These are phyloP conservation scores for Chaetomidium leptoderma DNA, from an alignment of 495 filamentous ascomycete species.

Conservation along the genomic window DNA sequence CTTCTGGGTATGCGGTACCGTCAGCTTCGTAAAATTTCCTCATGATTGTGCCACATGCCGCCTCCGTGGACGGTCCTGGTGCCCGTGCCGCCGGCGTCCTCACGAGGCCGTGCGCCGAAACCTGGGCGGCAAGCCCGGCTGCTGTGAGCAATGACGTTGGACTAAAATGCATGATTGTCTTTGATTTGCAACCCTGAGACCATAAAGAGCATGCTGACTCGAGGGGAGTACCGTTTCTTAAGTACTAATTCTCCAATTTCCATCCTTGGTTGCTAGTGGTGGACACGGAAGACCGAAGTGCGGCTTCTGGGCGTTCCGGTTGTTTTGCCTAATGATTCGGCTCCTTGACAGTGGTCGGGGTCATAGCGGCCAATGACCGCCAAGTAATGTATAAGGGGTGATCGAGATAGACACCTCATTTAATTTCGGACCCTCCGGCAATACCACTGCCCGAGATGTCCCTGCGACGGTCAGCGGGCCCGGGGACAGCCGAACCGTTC, in stretches of 20 bases:
- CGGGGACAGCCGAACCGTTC: too few species aligned
- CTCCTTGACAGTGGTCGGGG: neutral
- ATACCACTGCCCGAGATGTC: neutral
- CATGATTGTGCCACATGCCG: constrained; percentile 60
- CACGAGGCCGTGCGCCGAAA: constrained; percentile 60
- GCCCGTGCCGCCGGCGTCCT: constrained; percentile 53
- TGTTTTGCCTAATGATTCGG: constrained; percentile 21
- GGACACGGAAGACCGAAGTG: neutral
- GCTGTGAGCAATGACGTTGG: constrained; percentile 30
- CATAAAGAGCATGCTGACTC: neutral
- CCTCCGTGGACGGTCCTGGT: constrained; percentile 55
- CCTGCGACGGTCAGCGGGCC: neutral
- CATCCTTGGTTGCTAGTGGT: neutral
- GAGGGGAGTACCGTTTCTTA: neutral
- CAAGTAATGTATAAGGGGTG: neutral
- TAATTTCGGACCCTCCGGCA: neutral
- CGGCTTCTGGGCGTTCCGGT: neutral
- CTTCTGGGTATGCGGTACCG: constrained; percentile 66
- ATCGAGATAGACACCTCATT: neutral
- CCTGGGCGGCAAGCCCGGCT: constrained; percentile 49
- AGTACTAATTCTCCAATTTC: neutral
- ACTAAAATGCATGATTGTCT: constrained; percentile 18
- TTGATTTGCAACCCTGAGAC: too few species aligned
- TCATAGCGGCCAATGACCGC: constrained; percentile 9
- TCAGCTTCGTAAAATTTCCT: constrained; percentile 56